Evolutionary conservation across 257 asterid genomes (phyloP), one percentile per base, ranked within the genome.

Genomic region (Solanum tarapatanum): DNA sequence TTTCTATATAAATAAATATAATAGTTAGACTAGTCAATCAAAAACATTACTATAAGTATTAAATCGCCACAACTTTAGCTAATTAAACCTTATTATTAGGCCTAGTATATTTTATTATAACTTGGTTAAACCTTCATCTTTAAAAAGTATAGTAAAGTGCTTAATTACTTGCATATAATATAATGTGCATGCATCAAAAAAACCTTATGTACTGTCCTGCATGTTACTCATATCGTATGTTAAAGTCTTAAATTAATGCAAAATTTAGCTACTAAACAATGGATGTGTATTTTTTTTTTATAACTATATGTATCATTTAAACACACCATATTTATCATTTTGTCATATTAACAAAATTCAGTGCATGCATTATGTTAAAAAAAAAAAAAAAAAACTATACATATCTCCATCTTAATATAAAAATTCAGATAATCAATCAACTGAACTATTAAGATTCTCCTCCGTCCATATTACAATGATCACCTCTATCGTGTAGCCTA

Each of bases 361-460:
- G 14, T 24, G 64, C 16, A 41, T 77, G 84, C 21, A 39, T 24
- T 77, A 51, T 51, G 62, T 2, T 6, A 45, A 12, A 12, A 45
- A 45, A 11, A 43, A 13, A 4, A 4, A 1, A 43, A 11, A 41
- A 1, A 43, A 43, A 43, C 14, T 43, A 43, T 43, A 43, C 51
- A 43, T 11, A 43, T 43, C 6, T 43, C 1, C 55, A 43, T 43
- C 51, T 43, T 43, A 48, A 48, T 14, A 51, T 51, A 0, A 19
- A 19, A 19, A 19, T 19, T 58, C 1, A 58, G 4, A 2, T 55
- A 55, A 58, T 21, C 2, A 58, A 1, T 58, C 26, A 21, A 55
- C 1, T 58, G 0, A 58, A 0, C 11, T 55, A 55, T 55, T 19
- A 55, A 55, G 0, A 55, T 55, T 55, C 0, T 55, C 0, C 0